A percentile compares a stretch with the other conserved stretches of the same genome.
Evolutionary conservation across 2,329 filamentous ascomycete genomes (phyloP).

Genomic region (Paecilomyces formosus): DNA sequence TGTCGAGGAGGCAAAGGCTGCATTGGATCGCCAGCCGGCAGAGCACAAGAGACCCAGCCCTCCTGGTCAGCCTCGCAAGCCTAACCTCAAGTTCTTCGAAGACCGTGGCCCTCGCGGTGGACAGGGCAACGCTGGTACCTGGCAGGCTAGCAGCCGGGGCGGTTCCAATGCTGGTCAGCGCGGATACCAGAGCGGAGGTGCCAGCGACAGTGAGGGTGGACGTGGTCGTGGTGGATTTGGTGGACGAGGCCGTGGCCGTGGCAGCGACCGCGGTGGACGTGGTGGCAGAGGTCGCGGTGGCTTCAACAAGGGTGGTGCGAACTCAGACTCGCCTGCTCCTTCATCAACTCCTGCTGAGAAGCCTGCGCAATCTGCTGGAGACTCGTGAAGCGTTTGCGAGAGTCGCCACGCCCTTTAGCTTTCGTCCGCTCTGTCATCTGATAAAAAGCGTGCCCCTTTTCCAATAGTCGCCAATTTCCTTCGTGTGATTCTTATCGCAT

Average conservation of each 20-base stretch:
- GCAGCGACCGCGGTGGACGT: constrained; percentile 46
- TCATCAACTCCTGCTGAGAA: constrained; percentile 26
- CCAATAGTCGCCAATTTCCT: neutral
- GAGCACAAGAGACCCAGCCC: constrained; percentile 66
- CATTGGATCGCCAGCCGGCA: constrained; percentile 65
- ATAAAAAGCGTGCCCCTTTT: constrained; percentile 3
- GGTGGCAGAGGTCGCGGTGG: constrained; percentile 55
- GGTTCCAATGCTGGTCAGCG: constrained; percentile 56
- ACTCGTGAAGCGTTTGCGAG: constrained; percentile 4
- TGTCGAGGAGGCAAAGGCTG: constrained; percentile 69
- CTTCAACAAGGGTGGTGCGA: constrained; percentile 50
- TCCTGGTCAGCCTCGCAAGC: constrained; percentile 66
- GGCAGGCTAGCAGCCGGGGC: constrained; percentile 52
- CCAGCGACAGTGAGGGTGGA: constrained; percentile 67
- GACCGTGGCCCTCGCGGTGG: constrained; percentile 50
- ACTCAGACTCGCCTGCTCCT: constrained; percentile 22
- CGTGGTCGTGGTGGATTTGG: constrained; percentile 52
- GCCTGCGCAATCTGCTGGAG: constrained; percentile 20
- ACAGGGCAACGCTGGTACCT: constrained; percentile 47
- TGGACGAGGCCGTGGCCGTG: constrained; percentile 47
- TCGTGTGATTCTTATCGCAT: constrained; percentile 13
- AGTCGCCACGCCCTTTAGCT: constrained; percentile 5
- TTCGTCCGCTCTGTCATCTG: constrained; percentile 9
- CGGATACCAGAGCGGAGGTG: constrained; percentile 78
- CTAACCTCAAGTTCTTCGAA: constrained; percentile 76